These are phyloP conservation scores for Diutina siamensis DNA, from an alignment of 1,139 yeast genomes.

Conservation along the genomic window DNA sequence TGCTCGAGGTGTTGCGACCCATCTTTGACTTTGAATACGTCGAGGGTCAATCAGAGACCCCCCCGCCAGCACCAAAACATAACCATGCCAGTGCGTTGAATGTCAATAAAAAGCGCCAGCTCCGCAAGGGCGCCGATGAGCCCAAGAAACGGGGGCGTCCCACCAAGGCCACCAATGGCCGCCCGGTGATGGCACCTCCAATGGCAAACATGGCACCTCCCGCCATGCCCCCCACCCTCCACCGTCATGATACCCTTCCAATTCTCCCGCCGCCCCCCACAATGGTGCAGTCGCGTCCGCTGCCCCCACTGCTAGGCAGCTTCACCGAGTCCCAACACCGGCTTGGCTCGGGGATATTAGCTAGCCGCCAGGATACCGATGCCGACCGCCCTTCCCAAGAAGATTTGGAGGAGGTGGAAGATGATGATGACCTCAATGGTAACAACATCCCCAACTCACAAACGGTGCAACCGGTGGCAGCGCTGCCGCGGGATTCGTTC, in stretches of 20 bases:
- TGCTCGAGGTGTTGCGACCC: constrained; percentile 51
- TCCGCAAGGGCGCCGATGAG: constrained; percentile 13
- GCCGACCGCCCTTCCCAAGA: constrained; percentile 18
- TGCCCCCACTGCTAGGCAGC: constrained; percentile 4
- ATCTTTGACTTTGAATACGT: constrained; percentile 51
- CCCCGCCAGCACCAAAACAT: constrained; percentile 80
- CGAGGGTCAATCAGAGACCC: constrained; percentile 49
- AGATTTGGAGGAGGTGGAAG: constrained; percentile 16
- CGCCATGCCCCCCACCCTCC: neutral
- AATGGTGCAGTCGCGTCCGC: neutral
- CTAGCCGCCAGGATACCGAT: constrained; percentile 32
- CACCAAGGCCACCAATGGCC: constrained; percentile 11
- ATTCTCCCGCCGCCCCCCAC: neutral
- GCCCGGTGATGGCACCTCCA: neutral
- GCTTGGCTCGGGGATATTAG: constrained; percentile 9
- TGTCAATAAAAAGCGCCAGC: constrained; percentile 15
- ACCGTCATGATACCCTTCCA: neutral
- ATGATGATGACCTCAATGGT: constrained; percentile 16
- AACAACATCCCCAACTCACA: constrained; percentile 2
- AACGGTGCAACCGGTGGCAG: neutral
- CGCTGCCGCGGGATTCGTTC: neutral
- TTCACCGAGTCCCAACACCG: constrained; percentile 7
- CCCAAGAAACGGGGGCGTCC: constrained; percentile 40
- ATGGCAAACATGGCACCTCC: neutral
- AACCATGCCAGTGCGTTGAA: constrained; percentile 55